A percentile compares a stretch with the other conserved stretches of the same genome.
phyloP scores from a whole-genome alignment of 495 filamentous ascomycete species.

The Xylaria acuta region DNA sequence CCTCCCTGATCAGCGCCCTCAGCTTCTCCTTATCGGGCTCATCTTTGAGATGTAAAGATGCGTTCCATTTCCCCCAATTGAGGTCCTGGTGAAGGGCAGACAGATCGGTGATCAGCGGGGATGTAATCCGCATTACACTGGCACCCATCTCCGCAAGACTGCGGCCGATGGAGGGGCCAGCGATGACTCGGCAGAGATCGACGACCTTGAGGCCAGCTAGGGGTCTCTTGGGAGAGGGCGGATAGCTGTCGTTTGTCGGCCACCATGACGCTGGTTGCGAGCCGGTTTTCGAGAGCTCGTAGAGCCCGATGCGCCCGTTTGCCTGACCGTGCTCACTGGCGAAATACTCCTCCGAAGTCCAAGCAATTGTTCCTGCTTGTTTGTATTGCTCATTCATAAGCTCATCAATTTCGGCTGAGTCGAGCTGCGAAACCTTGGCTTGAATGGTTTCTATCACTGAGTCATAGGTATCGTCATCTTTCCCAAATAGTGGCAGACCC shows the following conservation, averaged over 20 bases:
- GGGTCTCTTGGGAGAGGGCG: constrained; percentile 45
- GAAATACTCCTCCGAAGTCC: constrained; percentile 46
- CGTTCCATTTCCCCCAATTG: constrained; percentile 63
- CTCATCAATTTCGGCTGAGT: constrained; percentile 19
- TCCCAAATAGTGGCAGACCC: constrained; percentile 16
- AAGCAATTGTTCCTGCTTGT: constrained; percentile 49
- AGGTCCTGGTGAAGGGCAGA: constrained; percentile 50
- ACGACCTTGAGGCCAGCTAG: constrained; percentile 65
- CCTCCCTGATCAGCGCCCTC: constrained; percentile 52
- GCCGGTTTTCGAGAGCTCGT: constrained; percentile 42
- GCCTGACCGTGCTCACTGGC: constrained; percentile 54
- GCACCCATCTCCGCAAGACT: constrained; percentile 64
- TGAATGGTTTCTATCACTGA: constrained; percentile 15
- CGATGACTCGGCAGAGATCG: constrained; percentile 63
- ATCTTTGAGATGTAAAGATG: constrained; percentile 53
- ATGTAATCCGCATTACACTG: constrained; percentile 63
- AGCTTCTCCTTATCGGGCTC: constrained; percentile 50
- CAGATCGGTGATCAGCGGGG: constrained; percentile 55
- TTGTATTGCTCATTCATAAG: constrained; percentile 46
- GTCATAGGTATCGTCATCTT: constrained; percentile 20
- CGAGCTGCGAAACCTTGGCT: constrained; percentile 17
- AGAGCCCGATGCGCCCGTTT: constrained; percentile 54
- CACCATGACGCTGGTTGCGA: constrained; percentile 41
- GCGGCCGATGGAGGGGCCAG: constrained; percentile 58
- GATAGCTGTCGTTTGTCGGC: constrained; percentile 38